Conservation (phyloP, 495 filamentous ascomycete genomes). For the Cercophora newfieldiana region DNA sequence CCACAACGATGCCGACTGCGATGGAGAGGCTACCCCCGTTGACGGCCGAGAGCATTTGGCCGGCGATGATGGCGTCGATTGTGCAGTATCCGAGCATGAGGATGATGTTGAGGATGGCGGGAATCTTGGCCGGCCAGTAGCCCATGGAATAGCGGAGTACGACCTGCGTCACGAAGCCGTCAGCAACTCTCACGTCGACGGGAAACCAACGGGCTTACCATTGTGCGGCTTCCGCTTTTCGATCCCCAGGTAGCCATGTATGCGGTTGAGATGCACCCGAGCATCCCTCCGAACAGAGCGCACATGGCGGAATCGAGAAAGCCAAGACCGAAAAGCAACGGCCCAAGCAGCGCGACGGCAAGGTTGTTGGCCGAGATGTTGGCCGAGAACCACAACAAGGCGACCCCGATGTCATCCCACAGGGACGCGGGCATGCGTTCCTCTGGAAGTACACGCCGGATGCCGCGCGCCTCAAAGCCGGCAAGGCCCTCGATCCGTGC, state of each 20-base stretch:
- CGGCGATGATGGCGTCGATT: constrained; percentile 69
- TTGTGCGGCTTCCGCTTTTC: constrained; percentile 13
- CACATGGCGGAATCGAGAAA: constrained; percentile 10
- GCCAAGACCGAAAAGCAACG: constrained; percentile 11
- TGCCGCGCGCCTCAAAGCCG: constrained; percentile 14
- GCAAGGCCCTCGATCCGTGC: constrained; percentile 9
- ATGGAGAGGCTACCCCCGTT: constrained; percentile 63
- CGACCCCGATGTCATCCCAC: constrained; percentile 4
- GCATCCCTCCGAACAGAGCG: constrained; percentile 2
- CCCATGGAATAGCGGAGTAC: constrained; percentile 74
- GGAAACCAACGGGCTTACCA: constrained; percentile 7
- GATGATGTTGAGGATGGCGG: constrained; percentile 70
- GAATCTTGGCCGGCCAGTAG: constrained; percentile 76
- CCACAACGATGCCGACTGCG: constrained; percentile 71
- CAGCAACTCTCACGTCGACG: no score
- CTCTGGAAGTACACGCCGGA: constrained; percentile 8
- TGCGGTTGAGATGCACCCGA: constrained; percentile 5
- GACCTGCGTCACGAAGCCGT: constrained; percentile 42
- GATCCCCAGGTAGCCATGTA: constrained; percentile 11
- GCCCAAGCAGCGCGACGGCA: constrained; percentile 8
- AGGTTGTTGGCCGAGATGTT: constrained; percentile 14
- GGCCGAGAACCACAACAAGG: constrained; percentile 16
- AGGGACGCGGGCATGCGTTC: constrained; percentile 1
- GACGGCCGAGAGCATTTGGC: constrained; percentile 74
- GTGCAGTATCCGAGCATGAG: constrained; percentile 71